Conservation (phyloP, 225 moss, liverwort and hornwort species). For the Pseudoscleropodium purum region DNA sequence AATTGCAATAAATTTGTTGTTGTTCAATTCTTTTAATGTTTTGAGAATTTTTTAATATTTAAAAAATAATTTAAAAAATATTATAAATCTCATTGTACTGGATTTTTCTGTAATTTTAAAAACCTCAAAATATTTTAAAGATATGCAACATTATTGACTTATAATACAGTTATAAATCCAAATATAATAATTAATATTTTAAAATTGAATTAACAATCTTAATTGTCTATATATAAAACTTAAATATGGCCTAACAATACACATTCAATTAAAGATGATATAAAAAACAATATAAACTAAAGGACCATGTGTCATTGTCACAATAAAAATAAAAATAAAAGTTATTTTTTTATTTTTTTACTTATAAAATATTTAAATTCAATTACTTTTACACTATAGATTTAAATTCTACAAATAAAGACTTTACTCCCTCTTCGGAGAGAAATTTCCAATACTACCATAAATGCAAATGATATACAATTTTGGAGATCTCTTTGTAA, state of each 20-base stretch:
- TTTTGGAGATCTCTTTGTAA: too few relatives aligned
- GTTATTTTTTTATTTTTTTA: too few relatives aligned
- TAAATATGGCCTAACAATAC: background rate
- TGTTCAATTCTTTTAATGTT: background rate
- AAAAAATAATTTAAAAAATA: background rate
- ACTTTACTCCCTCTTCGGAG: too few relatives aligned
- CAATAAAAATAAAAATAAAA: too few relatives aligned
- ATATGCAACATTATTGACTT: background rate
- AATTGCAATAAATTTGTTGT: background rate
- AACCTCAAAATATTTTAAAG: too few relatives aligned
- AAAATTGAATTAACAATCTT: background rate
- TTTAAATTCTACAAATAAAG: too few relatives aligned
- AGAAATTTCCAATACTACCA: too few relatives aligned
- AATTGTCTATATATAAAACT: background rate
- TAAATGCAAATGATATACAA: too few relatives aligned
- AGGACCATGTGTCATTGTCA: too few relatives aligned
- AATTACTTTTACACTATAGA: too few relatives aligned
- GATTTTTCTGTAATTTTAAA: background rate
- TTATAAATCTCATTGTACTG: rapidly evolving
- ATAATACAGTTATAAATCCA: background rate
- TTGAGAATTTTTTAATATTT: background rate
- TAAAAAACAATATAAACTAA: background rate
- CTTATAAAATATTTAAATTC: too few relatives aligned
- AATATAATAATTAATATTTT: background rate
- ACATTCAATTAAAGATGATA: background rate